These are phyloP conservation scores for Beta corolliflora DNA, from an alignment of 179 eudicot genomes.

Conservation along the genomic window DNA sequence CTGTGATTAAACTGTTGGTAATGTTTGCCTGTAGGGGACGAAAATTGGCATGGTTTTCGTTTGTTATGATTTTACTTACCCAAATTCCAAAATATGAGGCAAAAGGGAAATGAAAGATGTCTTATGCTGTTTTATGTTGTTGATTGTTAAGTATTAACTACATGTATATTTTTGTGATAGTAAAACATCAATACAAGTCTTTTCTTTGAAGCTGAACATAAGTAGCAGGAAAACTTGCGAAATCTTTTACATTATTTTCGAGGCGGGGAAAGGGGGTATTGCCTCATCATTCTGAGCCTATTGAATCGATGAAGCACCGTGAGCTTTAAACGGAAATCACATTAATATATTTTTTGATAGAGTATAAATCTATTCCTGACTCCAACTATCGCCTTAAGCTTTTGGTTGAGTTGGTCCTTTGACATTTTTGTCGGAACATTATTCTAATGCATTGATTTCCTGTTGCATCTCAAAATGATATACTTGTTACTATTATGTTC, in stretches of 20 bases:
- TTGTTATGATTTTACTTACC: background rate
- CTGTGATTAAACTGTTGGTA: background rate
- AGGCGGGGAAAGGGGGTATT: background rate
- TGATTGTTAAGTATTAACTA: background rate
- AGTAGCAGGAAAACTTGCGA: background rate
- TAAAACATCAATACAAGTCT: background rate
- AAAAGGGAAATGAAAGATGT: background rate
- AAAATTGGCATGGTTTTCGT: background rate
- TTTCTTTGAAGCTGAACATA: background rate
- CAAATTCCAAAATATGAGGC: background rate
- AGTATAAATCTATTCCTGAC: too few species aligned
- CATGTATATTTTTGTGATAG: background rate
- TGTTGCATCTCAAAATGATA: background rate
- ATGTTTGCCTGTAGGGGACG: slow-evolving; percentile 12
- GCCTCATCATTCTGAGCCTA: background rate
- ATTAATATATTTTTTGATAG: too few species aligned
- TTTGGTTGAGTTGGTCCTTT: too few species aligned
- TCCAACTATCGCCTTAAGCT: too few species aligned
- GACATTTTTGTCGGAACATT: too few species aligned
- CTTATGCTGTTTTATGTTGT: background rate
- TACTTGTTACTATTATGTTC: background rate
- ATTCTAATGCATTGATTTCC: background rate
- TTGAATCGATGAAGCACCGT: background rate
- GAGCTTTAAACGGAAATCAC: too few species aligned
- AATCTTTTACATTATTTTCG: background rate